Conservation (phyloP, 2,329 filamentous ascomycete species). For the Fusarium subtropicale region DNA sequence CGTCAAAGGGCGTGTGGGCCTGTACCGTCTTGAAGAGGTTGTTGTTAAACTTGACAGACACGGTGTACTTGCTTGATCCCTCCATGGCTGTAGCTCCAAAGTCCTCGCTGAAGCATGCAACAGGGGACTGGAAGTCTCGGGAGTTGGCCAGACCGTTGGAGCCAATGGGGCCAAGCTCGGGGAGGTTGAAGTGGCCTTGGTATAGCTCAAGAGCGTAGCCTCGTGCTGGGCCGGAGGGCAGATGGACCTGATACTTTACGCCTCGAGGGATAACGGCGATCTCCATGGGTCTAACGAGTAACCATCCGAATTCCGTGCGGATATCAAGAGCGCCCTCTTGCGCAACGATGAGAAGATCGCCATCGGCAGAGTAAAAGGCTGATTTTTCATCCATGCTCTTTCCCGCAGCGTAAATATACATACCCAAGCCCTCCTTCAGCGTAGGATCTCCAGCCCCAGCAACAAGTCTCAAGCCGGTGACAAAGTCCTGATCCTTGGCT, state of each 20-base stretch:
- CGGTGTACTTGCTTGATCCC: conserved; percentile 55
- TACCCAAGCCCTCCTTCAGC: conserved; percentile 81
- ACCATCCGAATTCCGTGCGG: conserved; percentile 78
- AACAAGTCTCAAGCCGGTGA: conserved; percentile 73
- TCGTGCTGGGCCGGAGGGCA: conserved; percentile 70
- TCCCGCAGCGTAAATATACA: conserved; percentile 83
- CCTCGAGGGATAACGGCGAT: conserved; percentile 81
- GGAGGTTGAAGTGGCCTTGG: conserved; percentile 77
- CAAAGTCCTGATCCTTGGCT: conserved; percentile 60
- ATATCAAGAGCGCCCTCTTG: conserved; percentile 81
- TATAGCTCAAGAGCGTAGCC: conserved; percentile 83
- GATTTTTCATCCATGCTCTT: conserved; percentile 79
- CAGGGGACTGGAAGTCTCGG: conserved; percentile 79
- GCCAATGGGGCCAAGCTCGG: conserved; percentile 79
- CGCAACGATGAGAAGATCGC: conserved; percentile 80
- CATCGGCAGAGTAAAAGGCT: conserved; percentile 87
- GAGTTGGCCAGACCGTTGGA: conserved; percentile 80
- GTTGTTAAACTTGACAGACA: conserved; percentile 75
- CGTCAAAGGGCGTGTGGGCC: conserved; percentile 79
- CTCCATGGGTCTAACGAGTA: conserved; percentile 82
- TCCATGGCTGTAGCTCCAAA: conserved; percentile 55
- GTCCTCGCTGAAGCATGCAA: conserved; percentile 76
- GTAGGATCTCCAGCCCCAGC: conserved; percentile 84
- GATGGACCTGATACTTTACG: conserved; percentile 77
- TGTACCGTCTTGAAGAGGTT: conserved; percentile 74